Conservation (phyloP, 1,284 basidiomycete genomes). For the Ustilago bromivora region DNA sequence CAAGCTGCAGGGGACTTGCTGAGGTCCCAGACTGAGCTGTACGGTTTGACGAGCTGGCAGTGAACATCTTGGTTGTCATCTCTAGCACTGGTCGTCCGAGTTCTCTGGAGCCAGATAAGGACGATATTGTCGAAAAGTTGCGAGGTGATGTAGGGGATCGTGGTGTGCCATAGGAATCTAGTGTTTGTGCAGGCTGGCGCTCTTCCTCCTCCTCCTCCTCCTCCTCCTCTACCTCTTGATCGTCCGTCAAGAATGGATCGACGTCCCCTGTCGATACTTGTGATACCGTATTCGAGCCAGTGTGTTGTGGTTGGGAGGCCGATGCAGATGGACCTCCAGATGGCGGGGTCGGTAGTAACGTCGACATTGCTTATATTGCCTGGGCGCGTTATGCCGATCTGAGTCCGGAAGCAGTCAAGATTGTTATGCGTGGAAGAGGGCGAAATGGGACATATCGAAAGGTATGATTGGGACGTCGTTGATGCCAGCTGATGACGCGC, state of each 20-base stretch:
- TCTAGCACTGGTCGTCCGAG: slow-evolving; percentile 35
- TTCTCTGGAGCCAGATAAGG: slow-evolving; percentile 37
- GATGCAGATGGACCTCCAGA: not conserved
- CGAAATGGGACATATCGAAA: slow-evolving; percentile 4
- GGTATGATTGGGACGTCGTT: not conserved
- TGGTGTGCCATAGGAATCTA: slow-evolving; percentile 24
- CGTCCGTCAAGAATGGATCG: slow-evolving; percentile 6
- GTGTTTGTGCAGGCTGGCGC: not conserved
- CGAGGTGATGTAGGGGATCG: slow-evolving; percentile 43
- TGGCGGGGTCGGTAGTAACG: not conserved
- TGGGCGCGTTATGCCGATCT: not conserved
- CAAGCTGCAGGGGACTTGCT: not conserved
- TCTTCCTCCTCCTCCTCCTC: slow-evolving; percentile 7
- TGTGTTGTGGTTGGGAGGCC: not conserved
- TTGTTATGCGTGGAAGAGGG: not conserved
- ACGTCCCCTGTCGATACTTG: not conserved
- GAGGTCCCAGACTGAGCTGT: not conserved
- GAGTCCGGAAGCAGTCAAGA: not conserved
- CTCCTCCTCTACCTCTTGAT: not conserved
- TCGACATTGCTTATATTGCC: slow-evolving; percentile 17
- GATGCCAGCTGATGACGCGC: not conserved
- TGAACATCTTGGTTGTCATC: slow-evolving; percentile 23
- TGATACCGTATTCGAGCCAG: not conserved
- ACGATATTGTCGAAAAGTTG: slow-evolving; percentile 49
- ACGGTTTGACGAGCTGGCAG: slow-evolving; percentile 8